A percentile compares a stretch with the other conserved stretches of the same genome.
These are phyloP conservation scores for Tuber melanosporum DNA, from an alignment of 495 filamentous ascomycete genomes.

Conservation along the genomic window DNA sequence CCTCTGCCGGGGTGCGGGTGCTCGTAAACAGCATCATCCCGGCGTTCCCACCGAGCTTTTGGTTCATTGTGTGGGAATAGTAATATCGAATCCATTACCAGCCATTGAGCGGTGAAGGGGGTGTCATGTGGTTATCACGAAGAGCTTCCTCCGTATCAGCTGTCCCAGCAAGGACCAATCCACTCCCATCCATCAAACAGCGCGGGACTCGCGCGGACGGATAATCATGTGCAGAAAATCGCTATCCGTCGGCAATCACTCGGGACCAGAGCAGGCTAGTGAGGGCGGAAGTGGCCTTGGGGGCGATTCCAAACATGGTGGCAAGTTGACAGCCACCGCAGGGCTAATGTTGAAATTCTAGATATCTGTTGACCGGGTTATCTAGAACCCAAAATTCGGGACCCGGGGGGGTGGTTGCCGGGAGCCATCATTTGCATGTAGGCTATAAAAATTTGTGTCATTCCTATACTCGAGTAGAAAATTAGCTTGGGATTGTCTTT, in stretches of 20 bases:
- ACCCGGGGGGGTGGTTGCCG: not conserved
- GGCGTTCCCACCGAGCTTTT: not conserved
- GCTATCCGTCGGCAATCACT: not conserved
- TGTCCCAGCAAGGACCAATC: not conserved
- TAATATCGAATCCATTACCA: not conserved
- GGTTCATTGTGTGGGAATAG: not conserved
- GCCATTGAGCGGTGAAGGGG: not conserved
- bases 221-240: not conserved
- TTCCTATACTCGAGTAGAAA: not conserved
- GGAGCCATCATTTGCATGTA: not conserved
- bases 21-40: not conserved
- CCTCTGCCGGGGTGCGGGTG: not conserved
- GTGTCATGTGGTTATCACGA: not conserved
- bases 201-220: not conserved
- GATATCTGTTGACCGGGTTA: not conserved
- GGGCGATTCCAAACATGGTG: not conserved
- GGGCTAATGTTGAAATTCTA: not conserved
- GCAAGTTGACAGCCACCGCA: not conserved
- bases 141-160: not conserved
- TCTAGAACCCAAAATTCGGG: not conserved
- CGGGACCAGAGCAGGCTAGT: not conserved
- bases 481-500: not conserved
- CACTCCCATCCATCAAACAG: not conserved
- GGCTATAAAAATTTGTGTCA: not conserved
- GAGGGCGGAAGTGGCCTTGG: not conserved